Conservation (phyloP, 495 filamentous ascomycete genomes). For the Cladorrhinum samala region DNA sequence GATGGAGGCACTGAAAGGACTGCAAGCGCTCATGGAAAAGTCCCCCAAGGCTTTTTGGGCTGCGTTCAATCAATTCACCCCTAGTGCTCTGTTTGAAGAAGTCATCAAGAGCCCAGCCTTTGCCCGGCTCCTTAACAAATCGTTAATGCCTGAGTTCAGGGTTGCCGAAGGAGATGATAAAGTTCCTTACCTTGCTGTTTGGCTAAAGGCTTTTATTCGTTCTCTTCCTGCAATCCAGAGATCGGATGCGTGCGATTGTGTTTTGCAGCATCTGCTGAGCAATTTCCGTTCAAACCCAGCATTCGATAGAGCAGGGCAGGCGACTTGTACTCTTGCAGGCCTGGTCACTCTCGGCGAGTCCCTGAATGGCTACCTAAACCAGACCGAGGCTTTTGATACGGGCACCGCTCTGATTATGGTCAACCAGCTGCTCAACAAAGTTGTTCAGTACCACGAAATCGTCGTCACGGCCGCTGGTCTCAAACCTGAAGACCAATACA, state of each 20-base stretch:
- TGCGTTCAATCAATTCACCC: slow-evolving; percentile 70
- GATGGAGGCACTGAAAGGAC: slow-evolving; percentile 55
- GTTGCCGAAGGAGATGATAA: slow-evolving; percentile 52
- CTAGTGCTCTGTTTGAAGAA: slow-evolving; percentile 65
- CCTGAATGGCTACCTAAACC: slow-evolving; percentile 38
- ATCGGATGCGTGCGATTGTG: slow-evolving; percentile 62
- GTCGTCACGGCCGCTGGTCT: slow-evolving; percentile 39
- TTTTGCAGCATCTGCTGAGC: slow-evolving; percentile 63
- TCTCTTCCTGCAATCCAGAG: slow-evolving; percentile 67
- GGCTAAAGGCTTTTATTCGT: slow-evolving; percentile 67
- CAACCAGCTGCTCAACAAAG: slow-evolving; percentile 44
- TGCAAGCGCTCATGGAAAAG: slow-evolving; percentile 62
- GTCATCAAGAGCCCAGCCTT: slow-evolving; percentile 69
- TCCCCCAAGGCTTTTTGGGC: slow-evolving; percentile 79
- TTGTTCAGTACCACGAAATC: slow-evolving; percentile 40
- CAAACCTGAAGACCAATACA: slow-evolving; percentile 28
- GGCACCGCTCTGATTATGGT: slow-evolving; percentile 46
- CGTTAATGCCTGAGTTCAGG: slow-evolving; percentile 49
- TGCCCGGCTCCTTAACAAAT: slow-evolving; percentile 50
- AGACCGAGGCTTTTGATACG: slow-evolving; percentile 35
- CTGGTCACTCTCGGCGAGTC: slow-evolving; percentile 40
- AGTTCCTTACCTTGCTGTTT: slow-evolving; percentile 50
- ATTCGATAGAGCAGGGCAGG: slow-evolving; percentile 30
- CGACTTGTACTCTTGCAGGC: slow-evolving; percentile 42
- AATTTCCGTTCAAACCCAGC: slow-evolving; percentile 50